A percentile compares a stretch with the other conserved stretches of the same genome.
Evolutionary conservation across 345 rosid genomes (phyloP).

Genomic region (Salix brachista): DNA sequence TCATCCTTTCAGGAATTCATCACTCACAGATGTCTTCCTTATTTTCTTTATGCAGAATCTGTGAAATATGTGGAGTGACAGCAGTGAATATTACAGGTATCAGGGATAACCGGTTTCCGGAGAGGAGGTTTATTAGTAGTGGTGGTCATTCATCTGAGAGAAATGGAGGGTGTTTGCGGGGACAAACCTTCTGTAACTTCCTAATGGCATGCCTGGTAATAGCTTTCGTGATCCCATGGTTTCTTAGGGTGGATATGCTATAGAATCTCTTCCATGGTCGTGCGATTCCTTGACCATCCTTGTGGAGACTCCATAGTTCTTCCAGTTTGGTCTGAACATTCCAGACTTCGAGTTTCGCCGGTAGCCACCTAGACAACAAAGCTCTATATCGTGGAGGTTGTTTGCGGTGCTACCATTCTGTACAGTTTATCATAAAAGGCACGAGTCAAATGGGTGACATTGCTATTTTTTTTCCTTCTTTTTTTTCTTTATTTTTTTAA

Average conservation of each 20-base stretch:
- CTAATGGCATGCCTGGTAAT: conserved; percentile 66
- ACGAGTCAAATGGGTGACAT: too few species aligned
- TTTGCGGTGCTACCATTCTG: neutral
- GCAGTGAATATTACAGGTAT: conserved; percentile 48
- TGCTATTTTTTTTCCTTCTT: too few species aligned
- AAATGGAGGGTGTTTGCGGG: conserved; percentile 48
- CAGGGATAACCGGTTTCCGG: conserved; percentile 44
- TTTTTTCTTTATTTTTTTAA: too few species aligned
- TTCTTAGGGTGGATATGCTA: conserved; percentile 56
- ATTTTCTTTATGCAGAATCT: conserved; percentile 37
- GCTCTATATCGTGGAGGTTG: neutral
- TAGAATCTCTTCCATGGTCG: conserved; percentile 16
- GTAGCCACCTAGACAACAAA: neutral
- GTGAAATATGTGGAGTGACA: conserved; percentile 65
- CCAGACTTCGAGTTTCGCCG: neutral
- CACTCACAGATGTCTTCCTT: neutral
- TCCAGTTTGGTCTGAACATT: neutral
- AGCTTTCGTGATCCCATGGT: conserved; percentile 69
- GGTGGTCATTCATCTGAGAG: conserved; percentile 20
- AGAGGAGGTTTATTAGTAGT: conserved; percentile 23
- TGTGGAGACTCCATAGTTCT: neutral
- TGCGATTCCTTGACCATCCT: neutral
- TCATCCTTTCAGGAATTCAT: neutral
- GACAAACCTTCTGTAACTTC: conserved; percentile 70
- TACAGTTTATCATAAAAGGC: neutral